Base-by-base conservation (phyloP, 495 filamentous ascomycete genomes). In the Aspergillus affinis region DNA sequence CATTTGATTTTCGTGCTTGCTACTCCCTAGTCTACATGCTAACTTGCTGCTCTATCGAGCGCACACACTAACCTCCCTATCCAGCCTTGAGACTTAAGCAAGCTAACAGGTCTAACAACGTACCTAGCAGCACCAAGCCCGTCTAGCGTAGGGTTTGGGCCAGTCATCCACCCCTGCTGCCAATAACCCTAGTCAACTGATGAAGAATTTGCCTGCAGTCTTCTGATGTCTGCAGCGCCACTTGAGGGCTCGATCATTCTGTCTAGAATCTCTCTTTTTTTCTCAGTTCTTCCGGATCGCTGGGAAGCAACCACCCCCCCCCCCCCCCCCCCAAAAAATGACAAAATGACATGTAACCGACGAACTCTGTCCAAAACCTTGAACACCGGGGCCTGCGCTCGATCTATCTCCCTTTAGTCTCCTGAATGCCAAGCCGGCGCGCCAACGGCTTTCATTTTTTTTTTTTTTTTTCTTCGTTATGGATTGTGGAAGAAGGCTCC, bases 381-480 rank as follows among this genome's bases (percentile, higher is more conserved):
- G 57, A 55, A 59, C 23, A 18, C 36, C 30, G 30, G 15, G 23
- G 50, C 54, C 6, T 58, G 23, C 23, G 23, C 4, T 53, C 17
- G 62, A 55, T 51, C 62, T n/a, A 17, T 47, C 44, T 18, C 17
- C 15, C 36, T 2, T 41, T 41, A 41, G 36, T 51, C 47, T 58
- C 55, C 20, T 58, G 55, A 44, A 15, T 47, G 32, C 52, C 52
- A 32, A 54, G 26, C 54, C 27, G 54, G 17, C 36, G 36, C 55
- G 19, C 21, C 47, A 57, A 57, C 55, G 61, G 47, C 7, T n/a
- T 18, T 41, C 29, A 19, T 26, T 49, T 41, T 41, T 32, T 26
- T 26, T 26, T 26, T 26, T 26, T 26, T 26, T 26, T 26, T 26
- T 26, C 4, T 26, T 4, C 4, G 2, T 4, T 32, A 32, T 3